Base-by-base conservation (phyloP, 2,329 filamentous ascomycete species). In the Claviceps sorghi region DNA sequence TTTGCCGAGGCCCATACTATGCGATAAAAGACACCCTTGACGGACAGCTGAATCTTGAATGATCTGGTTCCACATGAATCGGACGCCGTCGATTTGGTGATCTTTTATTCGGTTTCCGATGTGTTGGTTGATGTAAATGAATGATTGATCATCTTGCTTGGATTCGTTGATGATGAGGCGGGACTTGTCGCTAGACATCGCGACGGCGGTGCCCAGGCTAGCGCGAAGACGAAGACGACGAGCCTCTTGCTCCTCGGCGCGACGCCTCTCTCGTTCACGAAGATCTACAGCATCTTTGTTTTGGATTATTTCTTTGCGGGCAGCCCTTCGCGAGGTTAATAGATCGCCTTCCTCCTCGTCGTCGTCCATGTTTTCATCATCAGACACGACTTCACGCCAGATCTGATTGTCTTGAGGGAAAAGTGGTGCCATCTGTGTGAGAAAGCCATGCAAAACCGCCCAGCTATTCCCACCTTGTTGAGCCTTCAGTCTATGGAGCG, bases 1-100 rank as follows among this genome's bases (percentile, higher is more conserved):
- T 69, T 95, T 96, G 17, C 89, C 89, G 2, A 95, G 69, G 1
- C 90, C 90, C 89, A 95, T 95, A 0, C 86, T 88, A 64, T 95
- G 89, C 6, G 89, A 86, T 21, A 95, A 73, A 13, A 95, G 74
- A 62, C 87, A 94, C 2, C 89, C 89, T 65, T 89, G 82, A 19
- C 75, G 74, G 5, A 72, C 69, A 4, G 74, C 69, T 1, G 71
- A 64, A 52, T 82, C 76, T 34, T 76, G 74, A 6, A 91, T 78
- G 45, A 95, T 71, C 57, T 91, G 84, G 58, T 88, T 82, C 88
- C 90, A 96, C 72, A 96, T 78, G 66, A 95, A 95, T 11, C 83
- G 82, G 21, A 95, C 80, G 1, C 90, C 90, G 1, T 80, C 74
- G 47, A 94, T 73, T 62, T 96, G 90, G 65, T 95, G 88, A 9